phyloP scores from a whole-genome alignment of 306 rosid species.

The Malus sieversii region DNA sequence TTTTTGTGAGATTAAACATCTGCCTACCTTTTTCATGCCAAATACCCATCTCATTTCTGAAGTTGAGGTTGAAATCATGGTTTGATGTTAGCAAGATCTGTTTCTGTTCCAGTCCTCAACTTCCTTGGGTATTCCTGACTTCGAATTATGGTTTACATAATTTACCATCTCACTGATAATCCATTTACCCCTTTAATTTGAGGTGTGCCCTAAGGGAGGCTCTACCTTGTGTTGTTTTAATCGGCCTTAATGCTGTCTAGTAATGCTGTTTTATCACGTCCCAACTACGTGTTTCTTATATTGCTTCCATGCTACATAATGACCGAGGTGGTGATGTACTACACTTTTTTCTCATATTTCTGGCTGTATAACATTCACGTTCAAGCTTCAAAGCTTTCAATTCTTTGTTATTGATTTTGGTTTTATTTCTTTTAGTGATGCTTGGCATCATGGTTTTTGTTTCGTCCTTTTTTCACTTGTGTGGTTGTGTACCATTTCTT shows the following conservation, averaged over 20 bases:
- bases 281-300: not conserved
- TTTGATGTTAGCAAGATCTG: not conserved
- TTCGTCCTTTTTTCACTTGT: not conserved
- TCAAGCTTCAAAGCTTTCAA: not conserved
- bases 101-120: not conserved
- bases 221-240: not conserved
- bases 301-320: not conserved
- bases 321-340: not conserved
- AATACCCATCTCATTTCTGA: not conserved
- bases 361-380: not conserved
- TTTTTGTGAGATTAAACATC: not conserved
- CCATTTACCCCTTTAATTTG: not conserved
- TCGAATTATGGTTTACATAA: not conserved
- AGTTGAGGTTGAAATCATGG: not conserved
- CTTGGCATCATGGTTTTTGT: not conserved
- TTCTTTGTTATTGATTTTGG: not conserved
- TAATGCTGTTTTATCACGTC: not conserved
- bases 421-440: slow-evolving; percentile 10
- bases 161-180: not conserved
- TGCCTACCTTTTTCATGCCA: not conserved
- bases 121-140: not conserved
- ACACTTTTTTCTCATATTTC: not conserved
- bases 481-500: not conserved
- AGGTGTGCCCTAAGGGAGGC: not conserved
- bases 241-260: not conserved